Evolutionary conservation across 129 eudicot genomes (phyloP).

Genomic region (Artemisia argyi): DNA sequence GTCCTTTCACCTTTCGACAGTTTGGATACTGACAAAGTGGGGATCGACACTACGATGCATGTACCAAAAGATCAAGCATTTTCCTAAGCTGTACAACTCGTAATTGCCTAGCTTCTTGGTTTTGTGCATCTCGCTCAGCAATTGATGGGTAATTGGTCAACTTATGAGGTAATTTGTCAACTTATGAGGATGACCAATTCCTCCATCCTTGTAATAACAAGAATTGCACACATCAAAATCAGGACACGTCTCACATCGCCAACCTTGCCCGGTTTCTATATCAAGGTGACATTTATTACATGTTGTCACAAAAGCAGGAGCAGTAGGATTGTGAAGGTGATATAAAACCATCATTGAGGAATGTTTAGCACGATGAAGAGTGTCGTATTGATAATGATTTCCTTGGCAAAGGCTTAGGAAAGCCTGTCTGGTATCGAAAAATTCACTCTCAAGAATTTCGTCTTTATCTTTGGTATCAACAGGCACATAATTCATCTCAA

Average conservation of each 20-base stretch:
- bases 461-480: constrained; percentile 80
- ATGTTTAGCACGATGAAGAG: constrained; percentile 95
- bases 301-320: constrained; percentile 84
- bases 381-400: constrained; percentile 90
- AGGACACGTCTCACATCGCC: constrained; percentile 96
- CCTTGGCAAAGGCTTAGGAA: constrained; percentile 95
- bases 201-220: constrained; percentile 74
- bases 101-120: constrained; percentile 80
- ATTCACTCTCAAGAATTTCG: constrained; percentile 89
- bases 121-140: constrained; percentile 88
- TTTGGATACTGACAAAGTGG: constrained; percentile 78
- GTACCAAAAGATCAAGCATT: constrained; percentile 97
- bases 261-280: constrained; percentile 94
- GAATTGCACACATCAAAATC: constrained; percentile 83
- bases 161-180: no score
- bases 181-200: constrained; percentile 90
- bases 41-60: constrained; percentile 89
- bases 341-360: constrained; percentile 97
- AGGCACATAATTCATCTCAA: constrained; percentile 62
- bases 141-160: constrained; percentile 72
- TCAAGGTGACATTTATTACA: constrained; percentile 75
- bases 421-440: constrained; percentile 85
- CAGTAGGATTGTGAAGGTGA: constrained; percentile 94
- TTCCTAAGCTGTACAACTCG: constrained; percentile 83
- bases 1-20: constrained; percentile 93